These are phyloP conservation scores for Microbotryomycetes sp. DNA, from an alignment of 1,284 basidiomycete genomes.

Conservation along the genomic window DNA sequence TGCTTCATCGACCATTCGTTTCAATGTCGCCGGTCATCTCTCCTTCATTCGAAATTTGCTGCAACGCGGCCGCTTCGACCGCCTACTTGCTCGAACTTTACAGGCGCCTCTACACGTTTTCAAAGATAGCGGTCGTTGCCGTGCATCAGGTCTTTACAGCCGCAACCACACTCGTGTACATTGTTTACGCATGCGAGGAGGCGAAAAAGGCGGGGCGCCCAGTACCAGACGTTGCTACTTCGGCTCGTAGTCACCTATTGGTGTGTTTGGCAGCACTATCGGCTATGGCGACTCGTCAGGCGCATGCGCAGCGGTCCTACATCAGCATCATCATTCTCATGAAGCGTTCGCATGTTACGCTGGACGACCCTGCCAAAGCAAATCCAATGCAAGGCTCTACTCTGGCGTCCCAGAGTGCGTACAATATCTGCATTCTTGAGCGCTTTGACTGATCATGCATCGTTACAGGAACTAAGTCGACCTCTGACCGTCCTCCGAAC, in stretches of 20 bases:
- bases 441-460: no score
- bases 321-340: conserved; percentile 11
- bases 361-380: background rate
- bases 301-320: conserved; percentile 9
- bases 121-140: conserved; percentile 4
- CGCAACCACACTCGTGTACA: conserved; percentile 13
- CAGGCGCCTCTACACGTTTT: conserved; percentile 11
- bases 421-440: no score
- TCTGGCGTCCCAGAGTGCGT: no score
- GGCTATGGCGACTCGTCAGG: conserved; percentile 7
- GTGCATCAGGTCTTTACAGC: conserved; percentile 13
- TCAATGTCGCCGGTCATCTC: conserved; percentile 1
- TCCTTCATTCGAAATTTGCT: conserved; percentile 1
- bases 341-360: conserved; percentile 12
- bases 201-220: background rate
- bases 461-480: no score
- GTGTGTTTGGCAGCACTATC: conserved; percentile 12
- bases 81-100: conserved; percentile 9
- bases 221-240: background rate
- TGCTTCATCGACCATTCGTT: conserved; percentile 13
- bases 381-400: no score
- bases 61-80: conserved; percentile 4
- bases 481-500: background rate
- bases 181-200: conserved; percentile 1
- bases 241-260: background rate